phyloP scores from a whole-genome alignment of 768 basidiomycete species.

The Suillus discolor region DNA sequence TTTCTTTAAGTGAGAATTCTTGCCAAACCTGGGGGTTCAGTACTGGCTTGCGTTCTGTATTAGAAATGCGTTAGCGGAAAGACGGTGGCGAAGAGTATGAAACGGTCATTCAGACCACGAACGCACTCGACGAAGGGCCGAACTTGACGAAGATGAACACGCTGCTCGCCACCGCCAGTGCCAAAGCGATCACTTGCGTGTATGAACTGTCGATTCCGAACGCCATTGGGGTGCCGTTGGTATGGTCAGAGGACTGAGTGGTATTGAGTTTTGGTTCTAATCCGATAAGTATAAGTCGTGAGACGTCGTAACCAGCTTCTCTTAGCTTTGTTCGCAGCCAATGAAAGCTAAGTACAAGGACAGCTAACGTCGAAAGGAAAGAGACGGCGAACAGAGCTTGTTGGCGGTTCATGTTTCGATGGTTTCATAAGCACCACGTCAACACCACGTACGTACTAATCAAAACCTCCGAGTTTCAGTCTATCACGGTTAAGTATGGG shows the following conservation, averaged over 20 bases:
- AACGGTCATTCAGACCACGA: constrained; percentile 14
- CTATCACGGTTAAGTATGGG: not conserved
- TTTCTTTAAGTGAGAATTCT: constrained; percentile 78
- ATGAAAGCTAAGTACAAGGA: constrained; percentile 49
- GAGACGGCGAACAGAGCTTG: constrained; percentile 60
- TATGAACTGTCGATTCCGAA: constrained; percentile 16
- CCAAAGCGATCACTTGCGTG: constrained; percentile 53
- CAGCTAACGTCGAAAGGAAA: constrained; percentile 47
- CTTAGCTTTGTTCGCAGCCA: constrained; percentile 46
- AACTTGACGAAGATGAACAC: constrained; percentile 58
- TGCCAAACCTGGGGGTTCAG: constrained; percentile 80
- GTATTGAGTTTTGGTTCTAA: constrained; percentile 37
- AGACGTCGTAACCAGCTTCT: constrained; percentile 58
- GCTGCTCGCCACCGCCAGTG: constrained; percentile 50
- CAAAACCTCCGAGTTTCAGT: not conserved
- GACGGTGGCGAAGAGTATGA: not conserved
- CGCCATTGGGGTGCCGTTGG: constrained; percentile 17
- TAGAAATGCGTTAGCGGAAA: constrained; percentile 10
- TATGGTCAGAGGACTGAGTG: not conserved
- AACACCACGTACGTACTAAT: not conserved
- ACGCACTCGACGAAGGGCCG: constrained; percentile 41
- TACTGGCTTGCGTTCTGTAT: constrained; percentile 64
- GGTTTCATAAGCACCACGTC: not conserved
- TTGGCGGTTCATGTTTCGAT: constrained; percentile 40
- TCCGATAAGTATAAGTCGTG: constrained; percentile 65